These are phyloP conservation scores for Fonsecaea multimorphosa DNA, from an alignment of 2,329 filamentous ascomycete species.

Conservation along the genomic window DNA sequence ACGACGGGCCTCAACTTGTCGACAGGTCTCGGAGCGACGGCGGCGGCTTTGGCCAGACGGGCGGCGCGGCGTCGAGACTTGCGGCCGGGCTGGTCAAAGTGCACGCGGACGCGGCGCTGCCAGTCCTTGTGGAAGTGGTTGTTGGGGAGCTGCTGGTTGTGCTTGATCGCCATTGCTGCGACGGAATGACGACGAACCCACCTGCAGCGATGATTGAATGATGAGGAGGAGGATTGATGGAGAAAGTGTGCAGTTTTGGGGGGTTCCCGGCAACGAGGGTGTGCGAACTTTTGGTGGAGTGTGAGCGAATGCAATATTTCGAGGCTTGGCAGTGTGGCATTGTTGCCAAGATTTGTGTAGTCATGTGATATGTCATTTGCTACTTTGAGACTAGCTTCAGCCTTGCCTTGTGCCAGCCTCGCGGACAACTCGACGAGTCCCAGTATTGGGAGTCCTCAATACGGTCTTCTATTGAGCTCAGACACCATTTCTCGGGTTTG, in stretches of 20 bases:
- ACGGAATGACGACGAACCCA: constrained; percentile 26
- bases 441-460: background rate
- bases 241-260: constrained; percentile 9
- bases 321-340: constrained; percentile 17
- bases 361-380: constrained; percentile 16
- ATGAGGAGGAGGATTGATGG: constrained; percentile 31
- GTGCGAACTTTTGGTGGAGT: constrained; percentile 20
- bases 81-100: constrained; percentile 99
- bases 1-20: constrained; percentile 97
- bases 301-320: constrained; percentile 20
- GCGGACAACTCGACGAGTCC: background rate
- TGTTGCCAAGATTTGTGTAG: constrained; percentile 25
- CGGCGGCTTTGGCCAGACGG: constrained; percentile 92
- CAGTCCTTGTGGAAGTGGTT: constrained; percentile 97
- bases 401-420: background rate
- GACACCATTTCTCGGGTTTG: background rate
- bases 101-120: constrained; percentile 97
- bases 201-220: constrained; percentile 24
- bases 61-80: constrained; percentile 92
- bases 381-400: background rate
- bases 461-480: background rate
- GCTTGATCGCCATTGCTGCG: constrained; percentile 81
- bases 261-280: background rate
- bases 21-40: constrained; percentile 92
- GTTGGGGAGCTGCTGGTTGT: constrained; percentile 65